phyloP scores from a whole-genome alignment of 2,329 filamentous ascomycete genomes.

The Lasiodiplodia hormozganensis region DNA sequence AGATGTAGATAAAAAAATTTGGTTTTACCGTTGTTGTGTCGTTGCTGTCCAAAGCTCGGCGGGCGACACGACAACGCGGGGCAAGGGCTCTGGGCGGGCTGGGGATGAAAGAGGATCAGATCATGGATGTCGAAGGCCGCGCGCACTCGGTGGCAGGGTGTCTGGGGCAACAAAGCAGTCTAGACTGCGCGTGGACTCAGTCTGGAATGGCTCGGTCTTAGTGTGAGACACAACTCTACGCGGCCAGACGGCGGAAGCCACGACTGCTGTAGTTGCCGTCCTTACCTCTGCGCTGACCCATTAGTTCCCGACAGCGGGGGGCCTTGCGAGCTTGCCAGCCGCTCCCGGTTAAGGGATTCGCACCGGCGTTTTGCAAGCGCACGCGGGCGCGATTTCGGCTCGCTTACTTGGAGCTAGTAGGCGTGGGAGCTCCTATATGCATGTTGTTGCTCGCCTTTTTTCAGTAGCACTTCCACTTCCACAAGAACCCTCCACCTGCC shows the following conservation, averaged over 20 bases:
- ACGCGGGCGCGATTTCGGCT: neutral
- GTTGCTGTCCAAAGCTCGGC: neutral
- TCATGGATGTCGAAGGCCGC: neutral
- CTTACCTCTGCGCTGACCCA: conserved; percentile 1
- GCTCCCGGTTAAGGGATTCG: neutral
- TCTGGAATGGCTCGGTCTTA: neutral
- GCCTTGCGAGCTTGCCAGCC: neutral
- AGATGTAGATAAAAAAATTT: neutral
- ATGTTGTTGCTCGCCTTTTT: no score
- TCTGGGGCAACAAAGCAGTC: conserved; percentile 22
- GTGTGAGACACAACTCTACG: neutral
- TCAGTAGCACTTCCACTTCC: no score
- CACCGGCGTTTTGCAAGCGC: neutral
- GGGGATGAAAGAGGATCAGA: neutral
- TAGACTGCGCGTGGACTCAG: conserved; percentile 9
- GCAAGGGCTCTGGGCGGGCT: neutral
- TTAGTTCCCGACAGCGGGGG: neutral
- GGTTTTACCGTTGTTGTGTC: neutral
- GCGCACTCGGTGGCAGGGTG: conserved; percentile 12
- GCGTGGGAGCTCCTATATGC: no score
- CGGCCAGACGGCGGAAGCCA: neutral
- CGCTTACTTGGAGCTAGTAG: neutral
- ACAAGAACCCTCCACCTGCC: neutral
- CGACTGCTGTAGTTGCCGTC: neutral
- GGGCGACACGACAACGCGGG: neutral